Conservation (phyloP, 2,329 filamentous ascomycete genomes). For the Alternaria sp. region DNA sequence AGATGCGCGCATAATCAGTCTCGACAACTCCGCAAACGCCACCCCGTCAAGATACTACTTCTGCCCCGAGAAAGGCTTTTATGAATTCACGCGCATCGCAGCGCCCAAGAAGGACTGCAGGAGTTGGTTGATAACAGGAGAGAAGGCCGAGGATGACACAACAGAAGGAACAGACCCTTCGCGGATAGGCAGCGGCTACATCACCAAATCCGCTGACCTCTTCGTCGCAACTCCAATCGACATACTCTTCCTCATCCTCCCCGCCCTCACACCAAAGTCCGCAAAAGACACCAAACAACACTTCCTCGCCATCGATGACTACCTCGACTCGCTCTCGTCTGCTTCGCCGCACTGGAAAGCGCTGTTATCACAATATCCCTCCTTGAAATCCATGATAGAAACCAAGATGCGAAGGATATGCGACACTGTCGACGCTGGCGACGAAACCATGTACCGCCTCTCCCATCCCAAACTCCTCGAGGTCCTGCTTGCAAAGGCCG, state of each 20-base stretch:
- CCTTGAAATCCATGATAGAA: constrained; percentile 62
- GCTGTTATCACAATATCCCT: constrained; percentile 59
- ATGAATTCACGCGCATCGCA: constrained; percentile 68
- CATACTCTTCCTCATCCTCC: constrained; percentile 82
- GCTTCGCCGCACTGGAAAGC: constrained; percentile 66
- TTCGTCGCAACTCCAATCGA: constrained; percentile 86
- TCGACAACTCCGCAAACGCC: constrained; percentile 63
- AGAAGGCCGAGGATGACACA: constrained; percentile 17
- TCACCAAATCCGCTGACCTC: constrained; percentile 76
- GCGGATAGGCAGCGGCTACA: constrained; percentile 56
- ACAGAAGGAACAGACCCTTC: constrained; percentile 6
- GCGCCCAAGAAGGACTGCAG: constrained; percentile 60
- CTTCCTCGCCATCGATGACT: constrained; percentile 75
- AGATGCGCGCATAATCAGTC: constrained; percentile 63
- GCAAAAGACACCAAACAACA: constrained; percentile 65
- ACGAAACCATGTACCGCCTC: constrained; percentile 85
- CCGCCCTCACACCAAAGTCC: constrained; percentile 67
- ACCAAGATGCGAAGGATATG: constrained; percentile 75
- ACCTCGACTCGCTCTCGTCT: constrained; percentile 70
- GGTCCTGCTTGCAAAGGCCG: constrained; percentile 76
- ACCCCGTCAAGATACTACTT: constrained; percentile 64
- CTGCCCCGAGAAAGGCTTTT: constrained; percentile 66
- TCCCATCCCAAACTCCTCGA: constrained; percentile 74
- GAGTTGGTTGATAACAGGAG: constrained; percentile 62
- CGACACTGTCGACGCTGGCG: constrained; percentile 82